Conservation (phyloP, 176 grass and related monocot species). For the Triticum timopheevii region DNA sequence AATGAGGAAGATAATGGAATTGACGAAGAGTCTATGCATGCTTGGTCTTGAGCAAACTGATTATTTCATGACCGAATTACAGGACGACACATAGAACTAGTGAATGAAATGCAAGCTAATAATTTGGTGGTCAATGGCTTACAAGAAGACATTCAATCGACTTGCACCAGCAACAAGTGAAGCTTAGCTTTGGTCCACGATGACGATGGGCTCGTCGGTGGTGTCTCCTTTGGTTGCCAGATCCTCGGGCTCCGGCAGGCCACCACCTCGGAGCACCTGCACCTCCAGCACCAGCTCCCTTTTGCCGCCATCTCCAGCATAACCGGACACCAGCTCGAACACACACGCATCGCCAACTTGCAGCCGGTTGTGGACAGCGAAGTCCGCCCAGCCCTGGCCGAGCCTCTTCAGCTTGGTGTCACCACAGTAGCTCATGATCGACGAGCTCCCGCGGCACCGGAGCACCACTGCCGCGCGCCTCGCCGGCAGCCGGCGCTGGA, state of each 20-base stretch:
- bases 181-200: background rate
- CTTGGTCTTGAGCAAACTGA: too few relatives aligned
- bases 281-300: conserved; percentile 23
- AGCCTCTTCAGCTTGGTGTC: conserved; percentile 9
- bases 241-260: conserved; percentile 21
- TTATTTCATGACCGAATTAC: too few relatives aligned
- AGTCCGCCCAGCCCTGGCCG: conserved; percentile 30
- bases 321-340: background rate
- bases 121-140: too few relatives aligned
- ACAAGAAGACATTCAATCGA: too few relatives aligned
- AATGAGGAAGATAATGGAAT: too few relatives aligned
- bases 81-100: too few relatives aligned
- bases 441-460: conserved; percentile 1
- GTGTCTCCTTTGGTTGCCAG: conserved; percentile 15
- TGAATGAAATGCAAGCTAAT: too few relatives aligned
- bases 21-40: too few relatives aligned
- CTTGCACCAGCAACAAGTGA: too few relatives aligned
- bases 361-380: conserved; percentile 28
- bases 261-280: conserved; percentile 40
- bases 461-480: background rate
- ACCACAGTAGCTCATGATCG: conserved; percentile 32
- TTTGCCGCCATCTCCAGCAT: background rate
- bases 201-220: conserved; percentile 19
- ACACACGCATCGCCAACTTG: background rate
- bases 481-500: conserved; percentile 30